Percentiles rank a stretch among this genome's conserved stretches.
Conservation (phyloP, 257 asterid species). For the Scutellaria galericulata region DNA sequence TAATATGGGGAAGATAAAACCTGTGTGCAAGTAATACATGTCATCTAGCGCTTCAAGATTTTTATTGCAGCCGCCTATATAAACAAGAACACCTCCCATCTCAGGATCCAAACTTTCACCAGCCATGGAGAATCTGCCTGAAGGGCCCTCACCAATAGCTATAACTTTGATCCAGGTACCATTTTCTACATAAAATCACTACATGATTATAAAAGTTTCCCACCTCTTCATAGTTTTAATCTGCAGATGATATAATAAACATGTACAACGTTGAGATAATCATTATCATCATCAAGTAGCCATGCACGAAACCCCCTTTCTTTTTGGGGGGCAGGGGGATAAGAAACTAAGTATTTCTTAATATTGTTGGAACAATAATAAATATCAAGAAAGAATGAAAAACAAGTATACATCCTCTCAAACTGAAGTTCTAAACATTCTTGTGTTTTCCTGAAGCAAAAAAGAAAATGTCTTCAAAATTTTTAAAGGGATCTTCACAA, state of each 20-base stretch:
- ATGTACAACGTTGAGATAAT: neutral
- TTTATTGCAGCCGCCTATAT: constrained; percentile 95
- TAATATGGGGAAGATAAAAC: constrained; percentile 41
- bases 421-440: neutral
- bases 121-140: constrained; percentile 95
- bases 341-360: too few relatives aligned
- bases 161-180: constrained; percentile 78
- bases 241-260: constrained; percentile 6
- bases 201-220: constrained; percentile 1
- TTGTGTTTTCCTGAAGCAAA: too few relatives aligned
- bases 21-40: constrained; percentile 87
- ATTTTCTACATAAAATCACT: constrained; percentile 54
- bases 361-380: too few relatives aligned
- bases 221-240: constrained; percentile 23
- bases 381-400: neutral
- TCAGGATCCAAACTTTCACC: constrained; percentile 91
- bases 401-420: constrained; percentile 1
- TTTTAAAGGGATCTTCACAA: too few relatives aligned
- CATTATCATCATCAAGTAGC: constrained; percentile 18
- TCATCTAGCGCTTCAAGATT: constrained; percentile 95
- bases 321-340: too few relatives aligned
- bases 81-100: constrained; percentile 79
- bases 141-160: constrained; percentile 80
- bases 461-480: too few relatives aligned
- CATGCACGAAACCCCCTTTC: neutral